These are phyloP conservation scores for Cylindrotheca fusiformis DNA, from an alignment of 108 stramenopile genomes.

Conservation along the genomic window DNA sequence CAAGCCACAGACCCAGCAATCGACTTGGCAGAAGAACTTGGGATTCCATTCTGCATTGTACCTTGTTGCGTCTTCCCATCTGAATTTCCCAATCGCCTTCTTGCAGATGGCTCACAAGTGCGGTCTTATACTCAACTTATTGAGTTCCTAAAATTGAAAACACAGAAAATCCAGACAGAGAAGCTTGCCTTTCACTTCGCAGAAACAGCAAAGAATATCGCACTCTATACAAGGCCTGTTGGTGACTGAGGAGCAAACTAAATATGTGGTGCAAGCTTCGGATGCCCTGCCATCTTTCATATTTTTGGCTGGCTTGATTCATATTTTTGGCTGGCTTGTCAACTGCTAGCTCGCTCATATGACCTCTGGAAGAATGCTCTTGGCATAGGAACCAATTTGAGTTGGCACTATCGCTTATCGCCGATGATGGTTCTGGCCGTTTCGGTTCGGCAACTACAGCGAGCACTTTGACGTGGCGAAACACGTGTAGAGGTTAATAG, in stretches of 20 bases:
- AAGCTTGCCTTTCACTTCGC: slow-evolving; percentile 51
- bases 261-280: too few relatives aligned
- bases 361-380: too few relatives aligned
- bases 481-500: too few relatives aligned
- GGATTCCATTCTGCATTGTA: slow-evolving; percentile 66
- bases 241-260: not conserved
- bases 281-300: too few relatives aligned
- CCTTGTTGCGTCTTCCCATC: slow-evolving; percentile 79
- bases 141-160: slow-evolving; percentile 42
- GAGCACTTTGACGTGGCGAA: too few relatives aligned
- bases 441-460: too few relatives aligned
- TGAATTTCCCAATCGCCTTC: slow-evolving; percentile 57
- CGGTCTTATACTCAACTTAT: slow-evolving; percentile 51
- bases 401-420: too few relatives aligned
- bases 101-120: slow-evolving; percentile 17
- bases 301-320: too few relatives aligned
- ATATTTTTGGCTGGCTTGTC: too few relatives aligned
- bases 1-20: slow-evolving; percentile 80
- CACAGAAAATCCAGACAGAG: slow-evolving; percentile 25
- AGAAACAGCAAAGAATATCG: slow-evolving; percentile 60
- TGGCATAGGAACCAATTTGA: too few relatives aligned
- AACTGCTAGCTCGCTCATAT: too few relatives aligned
- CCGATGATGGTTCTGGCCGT: too few relatives aligned
- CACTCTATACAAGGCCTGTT: slow-evolving; percentile 56
- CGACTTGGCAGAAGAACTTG: slow-evolving; percentile 56